These are phyloP conservation scores for Leccinum aurantiacum DNA, from an alignment of 768 basidiomycete genomes.

Conservation along the genomic window DNA sequence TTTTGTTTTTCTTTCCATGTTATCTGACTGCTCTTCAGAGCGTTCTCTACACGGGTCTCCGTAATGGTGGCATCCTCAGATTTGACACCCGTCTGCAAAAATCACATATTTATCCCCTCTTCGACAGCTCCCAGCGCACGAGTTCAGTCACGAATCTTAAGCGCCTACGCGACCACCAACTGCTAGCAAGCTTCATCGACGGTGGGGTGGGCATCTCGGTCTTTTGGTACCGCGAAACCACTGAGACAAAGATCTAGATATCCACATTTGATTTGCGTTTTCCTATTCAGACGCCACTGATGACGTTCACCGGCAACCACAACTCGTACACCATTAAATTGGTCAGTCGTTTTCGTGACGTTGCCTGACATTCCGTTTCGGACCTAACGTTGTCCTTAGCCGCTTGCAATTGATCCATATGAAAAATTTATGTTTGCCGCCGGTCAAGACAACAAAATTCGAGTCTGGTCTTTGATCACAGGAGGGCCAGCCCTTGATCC, in stretches of 20 bases:
- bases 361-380: neutral
- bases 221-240: neutral
- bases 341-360: conserved; percentile 38
- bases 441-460: conserved; percentile 62
- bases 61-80: conserved; percentile 57
- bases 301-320: conserved; percentile 54
- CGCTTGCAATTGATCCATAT: conserved; percentile 55
- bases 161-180: conserved; percentile 47
- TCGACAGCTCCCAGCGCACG: conserved; percentile 34
- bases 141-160: conserved; percentile 57
- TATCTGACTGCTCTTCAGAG: conserved; percentile 34
- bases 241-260: conserved; percentile 41
- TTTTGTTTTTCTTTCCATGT: neutral
- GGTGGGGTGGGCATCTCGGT: conserved; percentile 48
- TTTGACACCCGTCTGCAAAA: conserved; percentile 56
- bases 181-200: conserved; percentile 58
- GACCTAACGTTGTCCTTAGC: conserved; percentile 41
- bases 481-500: conserved; percentile 39
- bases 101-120: conserved; percentile 39
- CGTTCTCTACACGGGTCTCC: conserved; percentile 53
- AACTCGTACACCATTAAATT: conserved; percentile 52
- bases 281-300: conserved; percentile 42
- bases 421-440: conserved; percentile 66
- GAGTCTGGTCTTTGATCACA: conserved; percentile 65
- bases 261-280: conserved; percentile 65